Evolutionary conservation across 176 grass and related monocot genomes (phyloP).

Genomic region (Areca catechu): DNA sequence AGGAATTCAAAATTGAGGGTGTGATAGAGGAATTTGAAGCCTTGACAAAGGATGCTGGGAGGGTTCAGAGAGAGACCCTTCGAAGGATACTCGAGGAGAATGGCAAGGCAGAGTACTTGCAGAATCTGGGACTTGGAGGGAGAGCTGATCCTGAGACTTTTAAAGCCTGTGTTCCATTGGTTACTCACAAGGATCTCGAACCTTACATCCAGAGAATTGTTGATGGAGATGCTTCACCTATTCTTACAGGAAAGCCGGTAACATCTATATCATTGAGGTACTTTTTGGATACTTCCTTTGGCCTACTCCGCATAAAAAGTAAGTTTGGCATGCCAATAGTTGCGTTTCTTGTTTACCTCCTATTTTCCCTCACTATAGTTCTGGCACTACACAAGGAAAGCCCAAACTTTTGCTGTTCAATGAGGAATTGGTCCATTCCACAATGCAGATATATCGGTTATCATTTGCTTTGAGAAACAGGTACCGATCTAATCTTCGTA

Average conservation of each 20-base stretch:
- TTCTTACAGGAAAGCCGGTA: slow-evolving; percentile 56
- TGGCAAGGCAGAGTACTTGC: slow-evolving; percentile 47
- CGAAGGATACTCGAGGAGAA: slow-evolving; percentile 55
- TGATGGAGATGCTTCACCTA: slow-evolving; percentile 46
- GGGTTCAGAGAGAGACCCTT: slow-evolving; percentile 55
- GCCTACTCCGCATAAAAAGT: not conserved
- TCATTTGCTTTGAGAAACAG: slow-evolving; percentile 86
- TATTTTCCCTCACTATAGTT: slow-evolving; percentile 25
- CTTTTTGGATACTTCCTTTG: not conserved
- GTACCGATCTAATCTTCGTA: not conserved
- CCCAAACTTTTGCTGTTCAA: slow-evolving; percentile 77
- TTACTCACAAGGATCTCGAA: slow-evolving; percentile 53
- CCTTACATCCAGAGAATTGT: slow-evolving; percentile 77
- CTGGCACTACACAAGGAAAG: slow-evolving; percentile 87
- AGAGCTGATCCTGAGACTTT: slow-evolving; percentile 58
- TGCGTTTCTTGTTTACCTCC: not conserved
- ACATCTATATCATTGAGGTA: slow-evolving; percentile 76
- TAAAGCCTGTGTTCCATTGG: slow-evolving; percentile 45
- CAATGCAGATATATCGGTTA: slow-evolving; percentile 71
- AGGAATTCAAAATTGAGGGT: slow-evolving; percentile 31
- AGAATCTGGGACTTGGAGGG: slow-evolving; percentile 34
- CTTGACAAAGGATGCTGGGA: slow-evolving; percentile 42
- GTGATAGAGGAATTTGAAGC: slow-evolving; percentile 67
- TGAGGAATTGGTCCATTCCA: slow-evolving; percentile 64
- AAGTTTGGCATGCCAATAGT: not conserved